Conservation (phyloP, 805 yeast genomes). For the Ogataea allantospora region DNA sequence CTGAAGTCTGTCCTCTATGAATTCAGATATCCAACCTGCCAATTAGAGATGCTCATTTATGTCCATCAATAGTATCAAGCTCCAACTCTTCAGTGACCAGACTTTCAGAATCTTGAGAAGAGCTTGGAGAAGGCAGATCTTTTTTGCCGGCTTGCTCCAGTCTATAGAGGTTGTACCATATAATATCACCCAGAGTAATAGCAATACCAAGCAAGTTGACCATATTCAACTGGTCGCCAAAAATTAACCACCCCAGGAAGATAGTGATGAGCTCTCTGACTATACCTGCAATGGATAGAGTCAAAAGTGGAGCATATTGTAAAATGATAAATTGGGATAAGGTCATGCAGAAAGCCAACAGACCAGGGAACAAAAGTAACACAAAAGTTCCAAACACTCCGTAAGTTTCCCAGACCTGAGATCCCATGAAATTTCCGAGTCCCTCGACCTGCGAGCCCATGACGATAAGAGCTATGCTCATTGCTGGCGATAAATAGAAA, state of each 20-base stretch:
- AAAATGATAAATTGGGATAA: constrained; percentile 77
- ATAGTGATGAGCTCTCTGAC: constrained; percentile 86
- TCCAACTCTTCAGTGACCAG: constrained; percentile 17
- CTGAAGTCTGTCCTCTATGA: neutral
- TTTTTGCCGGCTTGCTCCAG: constrained; percentile 23
- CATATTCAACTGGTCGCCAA: constrained; percentile 65
- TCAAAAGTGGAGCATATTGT: constrained; percentile 74
- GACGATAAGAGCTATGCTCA: constrained; percentile 57
- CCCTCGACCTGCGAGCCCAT: constrained; percentile 74
- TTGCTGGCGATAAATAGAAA: constrained; percentile 74
- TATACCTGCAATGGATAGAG: constrained; percentile 86
- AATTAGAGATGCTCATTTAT: constrained; percentile 2
- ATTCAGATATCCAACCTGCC: neutral
- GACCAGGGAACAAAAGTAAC: constrained; percentile 70
- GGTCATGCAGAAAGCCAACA: constrained; percentile 82
- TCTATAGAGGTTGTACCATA: constrained; percentile 73
- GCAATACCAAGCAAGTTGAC: constrained; percentile 68
- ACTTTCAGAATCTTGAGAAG: constrained; percentile 21
- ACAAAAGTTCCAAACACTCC: constrained; percentile 53
- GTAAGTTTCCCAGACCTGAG: constrained; percentile 58
- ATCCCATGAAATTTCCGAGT: constrained; percentile 44
- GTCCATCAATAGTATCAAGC: constrained; percentile 15
- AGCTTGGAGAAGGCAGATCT: constrained; percentile 6
- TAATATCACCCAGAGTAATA: constrained; percentile 69
- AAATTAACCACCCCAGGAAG: constrained; percentile 57